phyloP scores from a whole-genome alignment of 1,284 basidiomycete genomes.

The Schizopora paradoxa region DNA sequence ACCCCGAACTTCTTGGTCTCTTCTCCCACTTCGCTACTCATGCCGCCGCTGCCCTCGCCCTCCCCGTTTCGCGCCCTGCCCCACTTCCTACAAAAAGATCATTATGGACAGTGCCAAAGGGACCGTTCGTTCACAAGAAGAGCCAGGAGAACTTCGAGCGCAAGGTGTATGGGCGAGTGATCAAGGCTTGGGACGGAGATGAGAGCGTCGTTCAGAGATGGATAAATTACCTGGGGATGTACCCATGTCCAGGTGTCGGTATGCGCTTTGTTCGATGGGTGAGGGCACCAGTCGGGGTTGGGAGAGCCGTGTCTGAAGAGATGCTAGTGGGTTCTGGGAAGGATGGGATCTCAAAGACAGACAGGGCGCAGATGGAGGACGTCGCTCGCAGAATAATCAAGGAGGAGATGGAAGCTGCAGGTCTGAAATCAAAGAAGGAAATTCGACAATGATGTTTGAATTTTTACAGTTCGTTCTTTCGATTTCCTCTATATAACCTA shows the following conservation, averaged over 20 bases:
- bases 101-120: slow-evolving; percentile 83
- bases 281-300: slow-evolving; percentile 62
- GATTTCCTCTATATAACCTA: neutral
- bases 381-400: slow-evolving; percentile 43
- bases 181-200: slow-evolving; percentile 91
- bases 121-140: slow-evolving; percentile 94
- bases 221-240: slow-evolving; percentile 75
- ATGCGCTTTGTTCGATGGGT: slow-evolving; percentile 81
- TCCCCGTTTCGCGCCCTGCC: slow-evolving; percentile 71
- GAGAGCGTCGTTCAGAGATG: slow-evolving; percentile 76
- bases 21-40: slow-evolving; percentile 84
- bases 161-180: slow-evolving; percentile 73
- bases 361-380: slow-evolving; percentile 28
- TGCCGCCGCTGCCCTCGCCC: slow-evolving; percentile 78
- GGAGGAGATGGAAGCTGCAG: slow-evolving; percentile 35
- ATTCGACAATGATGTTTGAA: neutral
- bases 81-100: slow-evolving; percentile 73
- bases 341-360: too few species aligned
- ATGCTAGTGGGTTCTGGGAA: slow-evolving; percentile 20
- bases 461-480: neutral
- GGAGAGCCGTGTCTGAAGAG: slow-evolving; percentile 31
- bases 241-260: slow-evolving; percentile 83
- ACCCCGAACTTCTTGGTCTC: slow-evolving; percentile 64
- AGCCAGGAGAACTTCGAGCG: slow-evolving; percentile 94
- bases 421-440: slow-evolving; percentile 2